Evolutionary conservation across 1,284 basidiomycete genomes (phyloP).

Genomic region (Pseudozyma flocculosa): DNA sequence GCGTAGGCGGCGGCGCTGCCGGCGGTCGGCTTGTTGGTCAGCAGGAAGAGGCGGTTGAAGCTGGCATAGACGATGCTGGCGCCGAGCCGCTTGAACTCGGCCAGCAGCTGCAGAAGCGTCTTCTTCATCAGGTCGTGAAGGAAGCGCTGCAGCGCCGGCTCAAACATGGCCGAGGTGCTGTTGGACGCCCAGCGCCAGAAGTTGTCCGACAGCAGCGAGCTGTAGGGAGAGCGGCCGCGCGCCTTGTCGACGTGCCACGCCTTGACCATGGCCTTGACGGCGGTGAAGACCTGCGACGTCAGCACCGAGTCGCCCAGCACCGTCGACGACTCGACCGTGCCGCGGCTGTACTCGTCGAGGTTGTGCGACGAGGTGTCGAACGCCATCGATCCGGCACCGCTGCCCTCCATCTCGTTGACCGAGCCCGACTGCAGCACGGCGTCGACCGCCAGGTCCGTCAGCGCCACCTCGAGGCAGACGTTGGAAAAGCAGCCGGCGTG

Average conservation of each 20-base stretch:
- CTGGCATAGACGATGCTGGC: constrained; percentile 94
- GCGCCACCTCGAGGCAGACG: constrained; percentile 84
- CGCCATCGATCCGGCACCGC: constrained; percentile 70
- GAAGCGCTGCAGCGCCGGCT: constrained; percentile 90
- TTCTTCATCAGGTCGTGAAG: constrained; percentile 95
- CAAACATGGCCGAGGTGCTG: constrained; percentile 80
- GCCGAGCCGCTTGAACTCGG: constrained; percentile 93
- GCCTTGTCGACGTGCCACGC: constrained; percentile 81
- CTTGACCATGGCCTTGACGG: constrained; percentile 86
- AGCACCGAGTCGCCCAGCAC: constrained; percentile 83
- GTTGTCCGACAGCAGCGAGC: constrained; percentile 69
- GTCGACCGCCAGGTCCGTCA: constrained; percentile 90
- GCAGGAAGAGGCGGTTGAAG: constrained; percentile 83
- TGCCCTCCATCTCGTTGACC: constrained; percentile 95
- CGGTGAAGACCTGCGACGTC: constrained; percentile 82
- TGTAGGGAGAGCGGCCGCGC: constrained; percentile 67
- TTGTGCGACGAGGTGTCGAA: constrained; percentile 81
- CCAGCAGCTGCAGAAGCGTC: constrained; percentile 92
- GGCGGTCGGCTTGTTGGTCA: constrained; percentile 88
- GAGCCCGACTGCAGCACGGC: constrained; percentile 89
- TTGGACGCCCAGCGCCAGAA: constrained; percentile 98
- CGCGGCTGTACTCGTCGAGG: constrained; percentile 83
- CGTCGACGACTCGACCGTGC: constrained; percentile 66
- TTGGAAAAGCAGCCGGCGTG: constrained; percentile 86
- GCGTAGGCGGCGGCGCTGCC: constrained; percentile 94